Base-by-base conservation (phyloP, 1,139 yeast genomes). In the Kluyveromyces sp. region DNA sequence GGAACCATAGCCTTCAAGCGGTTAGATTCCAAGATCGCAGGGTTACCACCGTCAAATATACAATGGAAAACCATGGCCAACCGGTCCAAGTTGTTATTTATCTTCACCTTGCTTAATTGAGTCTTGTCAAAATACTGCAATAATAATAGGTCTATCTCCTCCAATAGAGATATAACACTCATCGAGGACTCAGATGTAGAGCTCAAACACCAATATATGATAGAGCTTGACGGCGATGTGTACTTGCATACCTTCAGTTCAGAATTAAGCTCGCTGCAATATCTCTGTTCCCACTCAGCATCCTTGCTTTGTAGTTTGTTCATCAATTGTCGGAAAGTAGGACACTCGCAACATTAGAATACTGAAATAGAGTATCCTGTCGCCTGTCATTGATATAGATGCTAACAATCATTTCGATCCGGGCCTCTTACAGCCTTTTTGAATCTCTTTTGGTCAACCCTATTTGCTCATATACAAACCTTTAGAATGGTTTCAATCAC, bases 21-120 rank as follows among this genome's bases (percentile, higher is more conserved):
- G 61, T 88, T 89, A 45, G 80, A 70, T 54, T 88, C 96, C 0
- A 90, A 81, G 43, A 77, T 71, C 53, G 77, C 75, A 0, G 96
- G 95, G 27, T 74, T 71, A 1, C 94, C 92, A 42, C 79, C 82
- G 56, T 87, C 95, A 27, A 89, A 61, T 79, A 87, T 78, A 47
- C 53, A 52, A 45, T 59, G 55, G 32, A 60, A 53, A 3, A 62
- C 51, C 47, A 63, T 47, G 7, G 60, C 48, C 10, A 63, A 41
- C 36, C 63, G 52, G 49, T 63, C 67, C 32, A 53, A 52, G 39
- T 63, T 63, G 48, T 63, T 62, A 4, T 45, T 47, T 7, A 63
- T 35, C 45, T 63, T 63, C 39, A 51, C 46, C 10, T 50, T 48
- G 4, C 56, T 57, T 35, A 63, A 46, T 39, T 44, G 46, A 34